Evolutionary conservation across 2,329 filamentous ascomycete species (phyloP), one percentile per base, ranked within the genome.

Genomic region (Ceratocystis papillata): DNA sequence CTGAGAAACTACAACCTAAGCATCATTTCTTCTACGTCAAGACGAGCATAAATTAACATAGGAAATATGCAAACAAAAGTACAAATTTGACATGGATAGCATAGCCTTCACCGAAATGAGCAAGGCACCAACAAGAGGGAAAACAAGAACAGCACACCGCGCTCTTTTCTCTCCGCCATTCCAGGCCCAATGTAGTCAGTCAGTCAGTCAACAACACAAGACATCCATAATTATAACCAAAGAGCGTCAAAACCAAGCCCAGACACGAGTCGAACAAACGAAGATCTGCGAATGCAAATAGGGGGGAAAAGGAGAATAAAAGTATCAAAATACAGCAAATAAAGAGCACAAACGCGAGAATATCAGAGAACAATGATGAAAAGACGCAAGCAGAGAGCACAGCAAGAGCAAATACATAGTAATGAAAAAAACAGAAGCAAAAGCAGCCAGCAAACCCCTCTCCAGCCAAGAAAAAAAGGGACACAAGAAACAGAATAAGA

Each of bases 261-360:
- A 28, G 46, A 41, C 28, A 65, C 2, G 50, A 62, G 20, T 20
- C 66, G 68, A 67, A 67, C 70, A 50, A 67, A 65, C 68, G 68
- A 69, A 67, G 65, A 63, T 63, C 69, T 15, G 57, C 37, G 37
- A 41, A 41, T 41, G 37, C 37, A 41, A 41, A 41, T 41, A 60
- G 59, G 69, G 69, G 62, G 55, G n/a, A 17, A 59, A 62, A 55
- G 25, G 60, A 46, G 50, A 57, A 8, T 33, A 44, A 53, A 70
- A 68, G 67, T 69, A 59, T 70, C 65, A 53, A 30, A 37, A 20
- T 30, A 67, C 60, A 66, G 68, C 69, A 68, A 67, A 69, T 55
- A 55, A 64, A 28, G 20, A 55, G 37, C 53, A 48, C 10, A 65
- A 17, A n/a, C n/a, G 30, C 41, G 6, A 41, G 17, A 61, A 41